Base-by-base conservation (phyloP, 1,284 basidiomycete genomes). In the Tylopilus sp. region DNA sequence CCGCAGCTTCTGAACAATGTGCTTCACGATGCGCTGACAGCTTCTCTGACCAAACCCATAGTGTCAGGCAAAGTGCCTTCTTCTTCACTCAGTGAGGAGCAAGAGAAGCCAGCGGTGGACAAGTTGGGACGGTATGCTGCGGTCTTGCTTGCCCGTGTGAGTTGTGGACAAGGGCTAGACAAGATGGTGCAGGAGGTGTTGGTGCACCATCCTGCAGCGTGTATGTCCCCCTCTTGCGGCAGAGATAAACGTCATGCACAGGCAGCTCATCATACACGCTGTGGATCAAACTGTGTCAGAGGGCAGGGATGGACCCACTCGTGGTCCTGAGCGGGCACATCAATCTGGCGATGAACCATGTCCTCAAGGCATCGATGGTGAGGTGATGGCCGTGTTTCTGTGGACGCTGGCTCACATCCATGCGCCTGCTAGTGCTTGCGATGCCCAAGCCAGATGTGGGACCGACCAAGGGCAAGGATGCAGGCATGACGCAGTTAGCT, bases 401-500 rank as follows among this genome's bases (percentile, higher is more conserved):
- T 34, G 21, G 8, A 37, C n/a, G n/a, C 25, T 34, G 23, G 14
- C 45, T 17, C 25, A 34, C 29, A 6, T n/a, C 35, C 37, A 33
- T 27, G 29, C 19, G 23, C 52, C 6, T 29, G 21, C 10, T 34
- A 93, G 93, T 94, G 8, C 82, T 95, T 17, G 81, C 89, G 3
- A 80, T 84, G 4, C 89, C 87, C 71, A 90, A 90, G 73, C 84
- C 83, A 12, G 84, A 85, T 14, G 77, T 80, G 0, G 81, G 81
- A 34, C 82, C 86, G 45, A 89, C 86, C 73, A 96, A 96, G 78
- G 92, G 94, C 42, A 97, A 96, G 73, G 91, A 90, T 69, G 89
- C 92, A 21, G 94, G 93, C 55, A 91, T 96, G 34, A 90, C 93
- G 21, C 91, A 93, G 75, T 98, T 96, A 96, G 96, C 90, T 35